Evolutionary conservation across 768 basidiomycete genomes (phyloP), one percentile per base, ranked within the genome.

Genomic region (Suillus variegatus): DNA sequence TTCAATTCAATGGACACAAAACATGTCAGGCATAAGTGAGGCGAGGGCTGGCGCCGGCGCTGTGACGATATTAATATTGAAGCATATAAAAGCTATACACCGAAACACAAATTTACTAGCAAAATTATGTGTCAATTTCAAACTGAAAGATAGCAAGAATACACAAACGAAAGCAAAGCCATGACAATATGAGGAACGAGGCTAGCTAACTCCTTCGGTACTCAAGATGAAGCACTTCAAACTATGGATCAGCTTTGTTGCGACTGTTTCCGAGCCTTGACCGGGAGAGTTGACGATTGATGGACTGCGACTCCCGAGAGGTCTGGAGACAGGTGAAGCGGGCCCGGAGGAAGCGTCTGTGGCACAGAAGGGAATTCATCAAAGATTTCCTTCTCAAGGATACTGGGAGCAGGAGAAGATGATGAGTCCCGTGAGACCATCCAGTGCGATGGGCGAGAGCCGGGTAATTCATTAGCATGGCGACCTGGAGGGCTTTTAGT

Each of bases 341-440:
- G 70, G 38, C 74, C 75, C 40, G 77, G 70, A 2, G 85, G 84
- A 6, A 81, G 74, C 20, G 79, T 80, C 56, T 82, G 79, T 2
- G 91, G 90, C 6, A 92, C 90, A 41, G 84, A 84, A 28, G 91
- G 91, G 75, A 92, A 92, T 8, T 88, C 84, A 65, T 91, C 90
- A 68, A 88, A 90, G 28, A 90, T 76, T 13, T 84, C 84, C 66
- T 80, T 78, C 71, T 89, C 88, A 51, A 91, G 83, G 32, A 70
- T 40, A 68, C 76, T 76, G 22, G 44, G 60, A 77, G 86, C 66
- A 80, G 86, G 67, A 79, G 77, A 66, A 73, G 77, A 52, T 64
- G 71, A 80, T 3, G 81, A 79, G 44, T 80, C 75, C 72, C 20
- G 77, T 64, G 38, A 83, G 75, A 85, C 87, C 64, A 80, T 75